A percentile compares a stretch with the other conserved stretches of the same genome.
Evolutionary conservation across 2,329 filamentous ascomycete genomes (phyloP).

Genomic region (Raffaelea ambrosiae): DNA sequence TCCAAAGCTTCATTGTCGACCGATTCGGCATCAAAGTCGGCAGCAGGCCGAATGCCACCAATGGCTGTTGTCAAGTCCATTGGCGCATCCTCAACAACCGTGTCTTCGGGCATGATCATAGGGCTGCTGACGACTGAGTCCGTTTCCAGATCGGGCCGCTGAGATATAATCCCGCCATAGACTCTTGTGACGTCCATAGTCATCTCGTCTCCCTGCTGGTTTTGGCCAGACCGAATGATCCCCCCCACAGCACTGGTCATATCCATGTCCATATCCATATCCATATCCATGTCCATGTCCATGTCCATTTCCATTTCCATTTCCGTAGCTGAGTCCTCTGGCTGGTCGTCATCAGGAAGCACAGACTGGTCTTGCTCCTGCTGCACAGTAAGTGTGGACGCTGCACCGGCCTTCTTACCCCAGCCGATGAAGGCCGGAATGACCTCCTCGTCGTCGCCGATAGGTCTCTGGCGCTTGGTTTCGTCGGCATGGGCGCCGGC

Average conservation of each 20-base stretch:
- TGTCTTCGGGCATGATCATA: constrained; percentile 40
- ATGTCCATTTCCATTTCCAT: constrained; percentile 29
- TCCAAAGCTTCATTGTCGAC: constrained; percentile 40
- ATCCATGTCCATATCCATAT: constrained; percentile 42
- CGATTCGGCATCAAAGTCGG: constrained; percentile 19
- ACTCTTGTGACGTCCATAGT: constrained; percentile 91
- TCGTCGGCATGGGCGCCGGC: constrained; percentile 43
- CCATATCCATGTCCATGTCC: constrained; percentile 46
- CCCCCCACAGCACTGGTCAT: constrained; percentile 41
- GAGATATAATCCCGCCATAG: constrained; percentile 67
- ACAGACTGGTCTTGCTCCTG: constrained; percentile 7
- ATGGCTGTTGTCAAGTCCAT: constrained; percentile 83
- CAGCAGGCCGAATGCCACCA: constrained; percentile 52
- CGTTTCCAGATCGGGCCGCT: constrained; percentile 15
- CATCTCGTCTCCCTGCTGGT: constrained; percentile 47
- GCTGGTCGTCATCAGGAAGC: constrained; percentile 24
- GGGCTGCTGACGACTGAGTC: constrained; percentile 16
- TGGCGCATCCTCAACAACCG: constrained; percentile 32
- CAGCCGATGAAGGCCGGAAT: constrained; percentile 69
- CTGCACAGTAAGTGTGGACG: constrained; percentile 17
- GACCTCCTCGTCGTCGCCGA: constrained; percentile 60
- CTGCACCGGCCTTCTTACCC: constrained; percentile 48
- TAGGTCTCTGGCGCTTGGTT: constrained; percentile 44
- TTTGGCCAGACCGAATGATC: constrained; percentile 23
- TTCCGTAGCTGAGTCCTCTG: background rate